Conservation (phyloP, 176 grass and related monocot genomes). For the Paspalum vaginatum region DNA sequence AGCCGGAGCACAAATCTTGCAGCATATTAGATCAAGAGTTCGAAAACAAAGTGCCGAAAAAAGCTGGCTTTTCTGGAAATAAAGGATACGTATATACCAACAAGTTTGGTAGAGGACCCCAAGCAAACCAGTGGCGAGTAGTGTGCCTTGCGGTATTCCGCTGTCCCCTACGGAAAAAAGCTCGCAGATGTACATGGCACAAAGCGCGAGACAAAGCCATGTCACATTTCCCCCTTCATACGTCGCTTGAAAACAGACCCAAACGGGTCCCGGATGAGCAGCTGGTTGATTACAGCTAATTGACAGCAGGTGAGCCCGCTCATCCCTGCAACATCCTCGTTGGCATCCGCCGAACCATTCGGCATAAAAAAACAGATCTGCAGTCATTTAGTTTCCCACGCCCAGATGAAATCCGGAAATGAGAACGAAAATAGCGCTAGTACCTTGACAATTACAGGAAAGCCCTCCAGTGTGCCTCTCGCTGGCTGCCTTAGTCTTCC, state of each 20-base stretch:
- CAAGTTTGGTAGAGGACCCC: no score
- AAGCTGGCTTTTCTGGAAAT: no score
- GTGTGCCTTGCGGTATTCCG: no score
- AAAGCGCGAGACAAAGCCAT: neutral
- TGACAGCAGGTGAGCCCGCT: constrained; percentile 29
- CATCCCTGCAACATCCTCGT: constrained; percentile 42
- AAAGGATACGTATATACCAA: no score
- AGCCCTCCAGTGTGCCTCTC: neutral
- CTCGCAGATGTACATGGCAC: neutral
- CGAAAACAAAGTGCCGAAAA: no score
- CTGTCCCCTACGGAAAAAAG: no score
- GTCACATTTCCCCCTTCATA: neutral
- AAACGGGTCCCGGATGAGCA: neutral
- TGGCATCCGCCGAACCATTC: constrained; percentile 39
- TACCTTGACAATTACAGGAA: constrained; percentile 21
- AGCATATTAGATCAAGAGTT: no score
- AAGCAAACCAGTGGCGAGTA: no score
- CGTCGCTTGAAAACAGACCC: neutral
- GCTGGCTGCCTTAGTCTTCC: constrained; percentile 30
- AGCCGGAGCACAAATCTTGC: no score
- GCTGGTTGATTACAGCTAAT: constrained; percentile 64
- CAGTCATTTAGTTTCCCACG: constrained; percentile 28
- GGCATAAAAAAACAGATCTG: constrained; percentile 44
- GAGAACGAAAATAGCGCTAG: constrained; percentile 13
- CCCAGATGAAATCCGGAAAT: constrained; percentile 3